A percentile compares a stretch with the other conserved stretches of the same genome.
These are phyloP conservation scores for Yarrowia sp. DNA, from an alignment of 805 yeast species.

Conservation along the genomic window DNA sequence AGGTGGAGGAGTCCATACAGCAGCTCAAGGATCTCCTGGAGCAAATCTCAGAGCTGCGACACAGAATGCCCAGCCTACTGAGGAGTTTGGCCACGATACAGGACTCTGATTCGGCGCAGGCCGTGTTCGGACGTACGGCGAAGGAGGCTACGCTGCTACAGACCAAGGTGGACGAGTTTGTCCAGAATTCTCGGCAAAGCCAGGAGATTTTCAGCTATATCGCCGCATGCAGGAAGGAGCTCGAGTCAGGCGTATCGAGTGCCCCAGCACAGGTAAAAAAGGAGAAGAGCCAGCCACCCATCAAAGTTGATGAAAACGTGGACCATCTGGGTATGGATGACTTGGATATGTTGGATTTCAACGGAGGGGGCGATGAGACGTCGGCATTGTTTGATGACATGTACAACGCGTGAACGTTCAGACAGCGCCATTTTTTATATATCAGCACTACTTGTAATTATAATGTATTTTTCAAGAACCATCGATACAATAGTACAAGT, in stretches of 20 bases:
- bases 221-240: conserved; percentile 4
- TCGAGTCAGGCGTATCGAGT: neutral
- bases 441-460: neutral
- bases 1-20: conserved; percentile 12
- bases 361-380: conserved; percentile 11
- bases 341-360: conserved; percentile 42
- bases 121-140: conserved; percentile 17
- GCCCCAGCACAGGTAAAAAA: neutral
- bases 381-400: conserved; percentile 25
- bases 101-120: conserved; percentile 11
- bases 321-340: conserved; percentile 19
- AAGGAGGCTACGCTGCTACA: conserved; percentile 17
- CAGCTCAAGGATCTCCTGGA: conserved; percentile 9
- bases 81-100: conserved; percentile 19
- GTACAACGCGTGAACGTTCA: conserved; percentile 24
- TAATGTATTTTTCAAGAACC: neutral
- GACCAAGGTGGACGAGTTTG: conserved; percentile 22
- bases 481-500: neutral
- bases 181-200: conserved; percentile 13
- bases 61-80: conserved; percentile 11
- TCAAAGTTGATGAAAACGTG: neutral
- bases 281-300: neutral
- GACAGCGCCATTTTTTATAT: neutral
- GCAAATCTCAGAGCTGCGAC: conserved; percentile 10
- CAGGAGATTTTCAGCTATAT: conserved; percentile 11